Evolutionary conservation across 805 yeast species (phyloP), one percentile per base, ranked within the genome.

Genomic region (Starmerella cellae): DNA sequence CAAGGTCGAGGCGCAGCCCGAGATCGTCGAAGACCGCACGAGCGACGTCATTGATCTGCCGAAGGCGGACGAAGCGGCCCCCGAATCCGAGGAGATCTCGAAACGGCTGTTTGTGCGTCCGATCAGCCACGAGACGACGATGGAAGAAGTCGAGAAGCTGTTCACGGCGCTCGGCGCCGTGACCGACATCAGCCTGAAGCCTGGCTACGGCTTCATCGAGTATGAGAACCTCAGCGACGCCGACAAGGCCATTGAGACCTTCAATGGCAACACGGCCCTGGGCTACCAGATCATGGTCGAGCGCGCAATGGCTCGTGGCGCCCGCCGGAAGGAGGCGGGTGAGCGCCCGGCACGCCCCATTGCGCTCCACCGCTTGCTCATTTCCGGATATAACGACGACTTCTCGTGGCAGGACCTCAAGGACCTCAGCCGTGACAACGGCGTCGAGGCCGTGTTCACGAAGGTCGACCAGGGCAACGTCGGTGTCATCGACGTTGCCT

Each of bases 401-500:
- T 47, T 49, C 33, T 39, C 53, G 30, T 55, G 57, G 56, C 58
- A 85, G 68, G 97, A 88, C 67, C 76, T 82, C 59, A 64, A 64
- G 55, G 68, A 64, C 48, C 60, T 62, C 43, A 85, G 84, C 51
- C 73, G 94, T 60, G 85, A 80, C 48, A 79, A 61, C 36, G 64
- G 58, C 36, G 64, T 64, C 34, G 63, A 60, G 38, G 61, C 63
- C 17, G 51, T 54, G 20, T 64, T 51, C 53, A 56, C 68, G 21
- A 62, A 61, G 43, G 60, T 63, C 21, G 66, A 60, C 37, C 62
- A 63, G 34, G 53, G 58, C 34, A 44, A 39, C 22, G 39, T 43
- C 21, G 68, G 64, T 43, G 48, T 91, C 68, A 97, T 97, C 4
- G 93, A 91, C 61, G 91, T 91, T 60, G 81, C 94, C 30, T 78